Evolutionary conservation across 306 rosid genomes (phyloP), one percentile per base, ranked within the genome.

Genomic region (Dalbergia cochinchinensis): DNA sequence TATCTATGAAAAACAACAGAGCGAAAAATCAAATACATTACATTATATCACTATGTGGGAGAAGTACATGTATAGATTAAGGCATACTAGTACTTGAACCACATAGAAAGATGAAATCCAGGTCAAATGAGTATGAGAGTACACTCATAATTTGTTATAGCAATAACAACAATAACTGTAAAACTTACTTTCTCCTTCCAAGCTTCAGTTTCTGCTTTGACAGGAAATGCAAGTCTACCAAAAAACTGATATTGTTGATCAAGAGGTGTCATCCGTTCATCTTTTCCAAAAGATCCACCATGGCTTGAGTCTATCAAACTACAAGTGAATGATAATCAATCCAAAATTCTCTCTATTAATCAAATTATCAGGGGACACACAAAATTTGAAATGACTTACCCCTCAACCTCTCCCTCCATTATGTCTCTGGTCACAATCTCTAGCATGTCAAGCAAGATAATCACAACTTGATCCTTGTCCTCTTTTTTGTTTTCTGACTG

Each of bases 351-450:
- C 48, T 19, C 53, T 66, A 33, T 48, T 71, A 51, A 59, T 70
- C 61, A 69, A 79, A 61, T 50, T 74, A 37, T 65, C 59, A 11
- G 34, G 62, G 5, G 74, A 86, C 42, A 59, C 4, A 72, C 55
- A 44, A 54, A 51, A 26, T 31, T 57, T 58, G 50, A 77, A 74
- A 80, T 57, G 78, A 82, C 79, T 78, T 82, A 92, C 99, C 84
- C 84, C 65, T 90, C 87, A 79, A 82, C 73, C 18, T 92, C 99
- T 68, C 91, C 98, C 2, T 87, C 97, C 88, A 95, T 83, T 81
- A 95, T 90, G 87, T 95, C 99, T 65, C 97, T 89, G 15, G 97
- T 91, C 79, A 90, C 99, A 86, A 95, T 90, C 85, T 95, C 99
- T 16, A 95, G 83, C 97, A 95, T 95, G 88, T 95, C 92, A 39